Percentiles rank a stretch among this genome's conserved stretches.
phyloP scores from a whole-genome alignment of 192 early-diverging fungal genomes.

The Coemansia sp. region DNA sequence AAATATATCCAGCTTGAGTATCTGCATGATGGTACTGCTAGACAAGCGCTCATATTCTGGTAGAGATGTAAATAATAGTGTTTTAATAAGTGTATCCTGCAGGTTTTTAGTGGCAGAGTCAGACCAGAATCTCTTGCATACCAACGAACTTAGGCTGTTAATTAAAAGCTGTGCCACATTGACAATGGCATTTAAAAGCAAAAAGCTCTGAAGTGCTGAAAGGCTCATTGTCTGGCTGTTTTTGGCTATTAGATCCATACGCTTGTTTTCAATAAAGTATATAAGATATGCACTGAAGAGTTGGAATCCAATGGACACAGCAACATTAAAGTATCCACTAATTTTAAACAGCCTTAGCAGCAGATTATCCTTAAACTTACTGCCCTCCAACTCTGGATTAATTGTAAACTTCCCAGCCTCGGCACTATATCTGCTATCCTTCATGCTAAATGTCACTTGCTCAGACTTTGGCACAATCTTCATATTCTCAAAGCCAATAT shows the following conservation, averaged over 20 bases:
- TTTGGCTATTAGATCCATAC: constrained; percentile 2
- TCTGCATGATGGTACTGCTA: neutral
- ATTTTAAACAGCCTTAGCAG: neutral
- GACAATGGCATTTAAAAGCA: neutral
- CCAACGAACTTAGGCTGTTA: neutral
- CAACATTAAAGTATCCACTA: constrained; percentile 1
- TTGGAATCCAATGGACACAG: neutral
- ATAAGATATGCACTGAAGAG: neutral
- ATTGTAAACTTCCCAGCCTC: neutral
- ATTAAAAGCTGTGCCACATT: neutral
- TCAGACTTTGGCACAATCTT: no score
- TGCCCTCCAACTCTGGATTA: neutral
- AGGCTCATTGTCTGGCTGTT: neutral
- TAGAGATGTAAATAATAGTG: neutral
- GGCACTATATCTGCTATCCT: no score
- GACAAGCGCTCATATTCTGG: constrained; percentile 1
- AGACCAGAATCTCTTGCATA: neutral
- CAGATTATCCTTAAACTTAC: neutral
- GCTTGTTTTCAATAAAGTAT: constrained; percentile 1
- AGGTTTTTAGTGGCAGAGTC: neutral
- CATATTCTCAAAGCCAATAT: constrained; percentile 35
- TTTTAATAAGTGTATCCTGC: neutral
- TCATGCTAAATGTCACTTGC: no score
- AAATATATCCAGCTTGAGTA: neutral
- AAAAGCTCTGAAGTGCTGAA: neutral